phyloP scores from a whole-genome alignment of 2,329 filamentous ascomycete species.

The Aspergillus puulaauensis region DNA sequence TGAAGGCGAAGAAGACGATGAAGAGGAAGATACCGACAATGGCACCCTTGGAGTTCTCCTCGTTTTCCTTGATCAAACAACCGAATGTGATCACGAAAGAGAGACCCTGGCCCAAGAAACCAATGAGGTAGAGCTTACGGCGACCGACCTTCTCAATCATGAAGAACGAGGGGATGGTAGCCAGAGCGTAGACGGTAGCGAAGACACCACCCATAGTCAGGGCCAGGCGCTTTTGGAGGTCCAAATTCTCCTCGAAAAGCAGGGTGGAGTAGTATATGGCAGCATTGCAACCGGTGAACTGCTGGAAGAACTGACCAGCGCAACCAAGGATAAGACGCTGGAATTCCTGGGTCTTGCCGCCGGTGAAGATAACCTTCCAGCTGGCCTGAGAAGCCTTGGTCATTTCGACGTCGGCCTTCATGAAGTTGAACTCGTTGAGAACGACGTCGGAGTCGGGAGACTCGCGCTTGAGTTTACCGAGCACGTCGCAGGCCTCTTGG shows the following conservation, averaged over 20 bases:
- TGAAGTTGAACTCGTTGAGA: constrained; percentile 34
- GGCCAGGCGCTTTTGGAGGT: constrained; percentile 19
- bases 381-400: constrained; percentile 32
- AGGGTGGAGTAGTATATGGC: constrained; percentile 48
- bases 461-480: constrained; percentile 46
- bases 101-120: constrained; percentile 34
- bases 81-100: constrained; percentile 34
- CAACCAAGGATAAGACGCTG: constrained; percentile 31
- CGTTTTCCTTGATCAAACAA: constrained; percentile 28
- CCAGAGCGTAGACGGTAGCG: constrained; percentile 27
- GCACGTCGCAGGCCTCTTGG: constrained; percentile 46
- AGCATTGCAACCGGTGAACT: constrained; percentile 47
- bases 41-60: constrained; percentile 32
- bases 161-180: constrained; percentile 28
- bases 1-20: constrained; percentile 66
- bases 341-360: constrained; percentile 33
- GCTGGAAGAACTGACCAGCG: constrained; percentile 40
- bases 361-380: constrained; percentile 28
- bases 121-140: constrained; percentile 34
- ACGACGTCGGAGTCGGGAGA: constrained; percentile 36
- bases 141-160: constrained; percentile 42
- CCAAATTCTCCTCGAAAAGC: constrained; percentile 43
- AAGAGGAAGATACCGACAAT: constrained; percentile 65
- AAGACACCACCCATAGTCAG: constrained; percentile 30
- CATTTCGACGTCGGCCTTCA: constrained; percentile 46